Conservation (phyloP, 805 yeast species). For the Groenewaldozyma tartarivorans region DNA sequence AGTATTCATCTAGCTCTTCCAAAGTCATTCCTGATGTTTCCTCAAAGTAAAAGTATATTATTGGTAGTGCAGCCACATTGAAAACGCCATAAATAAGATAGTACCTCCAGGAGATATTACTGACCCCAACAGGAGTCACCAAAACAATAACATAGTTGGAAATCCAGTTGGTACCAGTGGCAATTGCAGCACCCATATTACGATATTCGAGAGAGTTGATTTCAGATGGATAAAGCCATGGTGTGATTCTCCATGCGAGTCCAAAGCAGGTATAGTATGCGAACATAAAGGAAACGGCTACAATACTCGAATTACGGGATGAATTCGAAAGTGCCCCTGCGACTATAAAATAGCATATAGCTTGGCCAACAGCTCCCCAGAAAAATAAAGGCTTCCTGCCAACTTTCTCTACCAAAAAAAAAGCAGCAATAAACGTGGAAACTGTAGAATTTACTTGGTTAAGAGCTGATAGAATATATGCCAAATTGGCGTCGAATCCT, state of each 20-base stretch:
- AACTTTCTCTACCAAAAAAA: conserved; percentile 6
- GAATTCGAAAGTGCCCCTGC: conserved; percentile 6
- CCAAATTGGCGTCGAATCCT: conserved; percentile 7
- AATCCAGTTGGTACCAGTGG: conserved; percentile 86
- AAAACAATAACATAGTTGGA: conserved; percentile 85
- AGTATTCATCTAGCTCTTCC: no score
- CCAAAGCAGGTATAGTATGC: conserved; percentile 74
- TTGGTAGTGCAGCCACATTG: no score
- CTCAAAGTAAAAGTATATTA: no score
- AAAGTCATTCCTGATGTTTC: no score
- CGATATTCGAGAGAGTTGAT: conserved; percentile 73
- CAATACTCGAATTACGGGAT: conserved; percentile 13
- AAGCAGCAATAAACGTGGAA: conserved; percentile 8
- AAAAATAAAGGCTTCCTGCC: conserved; percentile 3
- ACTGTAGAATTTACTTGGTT: conserved; percentile 6
- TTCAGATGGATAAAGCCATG: conserved; percentile 79
- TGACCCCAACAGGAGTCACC: conserved; percentile 74
- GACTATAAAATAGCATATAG: conserved; percentile 2
- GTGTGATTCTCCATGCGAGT: conserved; percentile 83
- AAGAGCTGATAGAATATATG: conserved; percentile 6
- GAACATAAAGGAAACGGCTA: conserved; percentile 49
- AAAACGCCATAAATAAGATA: conserved; percentile 71
- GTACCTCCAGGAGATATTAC: conserved; percentile 60
- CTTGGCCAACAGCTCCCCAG: conserved; percentile 7
- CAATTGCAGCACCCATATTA: conserved; percentile 76